Evolutionary conservation across 1,284 basidiomycete species (phyloP), one percentile per base, ranked within the genome.

Genomic region (Stereum hirsutum): DNA sequence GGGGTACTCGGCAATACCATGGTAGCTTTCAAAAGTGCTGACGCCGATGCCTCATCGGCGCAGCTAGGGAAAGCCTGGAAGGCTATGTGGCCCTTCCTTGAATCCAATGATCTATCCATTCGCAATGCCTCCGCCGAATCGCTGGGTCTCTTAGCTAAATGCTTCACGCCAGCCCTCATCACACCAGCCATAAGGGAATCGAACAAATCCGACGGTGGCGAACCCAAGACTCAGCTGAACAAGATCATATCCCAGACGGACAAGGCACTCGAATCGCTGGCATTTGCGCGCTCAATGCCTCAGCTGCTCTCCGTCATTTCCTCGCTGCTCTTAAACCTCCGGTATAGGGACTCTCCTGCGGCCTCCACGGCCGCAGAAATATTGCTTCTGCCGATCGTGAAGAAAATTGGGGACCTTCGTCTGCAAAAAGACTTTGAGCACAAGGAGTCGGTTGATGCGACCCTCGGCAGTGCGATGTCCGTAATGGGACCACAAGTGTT

Each of bases 381-480:
- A 35, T 71, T 97, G 6, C 66, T 95, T 19, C 60, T 87, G 36
- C 79, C 82, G 26, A 60, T 92, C n/a, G 72, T 98, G 39, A 65
- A 72, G 49, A 77, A 79, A 45, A 69, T 96, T 23, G 90, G 82
- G 2, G 80, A 85, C 33, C 63, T 96, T 46, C 70, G 95, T 33
- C 68, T 76, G 27, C 73, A 87, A 54, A 88, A 85, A 61, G 78
- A 72, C 4, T 99, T 99, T 56, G 93, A 97, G 61, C 76, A 87
- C 61, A 94, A 92, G 61, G 91, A 94, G 59, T 78, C 78, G 38
- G 92, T 85, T 20, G 96, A 99, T 60, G 69, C 68, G 4, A 81
- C 87, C 1, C 65, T 99, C 30, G 81, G 84, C 4, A 77, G 78
- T 24, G 89, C 92, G 1, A 88, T 97, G 72, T 77, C 82, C 52